Evolutionary conservation across 805 yeast genomes (phyloP), one percentile per base, ranked within the genome.

Genomic region (Candida fluviatilis): DNA sequence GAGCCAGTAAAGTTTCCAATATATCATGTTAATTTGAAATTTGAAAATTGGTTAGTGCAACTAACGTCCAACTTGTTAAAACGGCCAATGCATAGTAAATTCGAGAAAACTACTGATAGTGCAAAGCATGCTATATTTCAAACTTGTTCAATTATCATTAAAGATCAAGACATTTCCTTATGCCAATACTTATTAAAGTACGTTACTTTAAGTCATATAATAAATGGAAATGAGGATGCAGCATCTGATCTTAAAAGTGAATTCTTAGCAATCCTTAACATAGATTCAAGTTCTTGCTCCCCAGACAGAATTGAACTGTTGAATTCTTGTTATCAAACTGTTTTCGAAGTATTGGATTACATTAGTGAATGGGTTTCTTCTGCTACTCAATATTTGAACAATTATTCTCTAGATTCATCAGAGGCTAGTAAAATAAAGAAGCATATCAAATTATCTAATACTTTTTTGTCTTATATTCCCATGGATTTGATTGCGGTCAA

Each of bases 341-440:
- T 89, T 0, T 88, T 93, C 50, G 78, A 80, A 29, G 78, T 90
- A 3, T 62, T 90, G 18, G 98, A 93, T 51, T 88, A 89, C 52
- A 77, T 89, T 45, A 77, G 81, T 41, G 87, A 84, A 48, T 89
- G 96, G 95, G 52, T 56, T n/a, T 63, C 73, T 1, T 52, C 62
- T 7, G 65, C 69, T 2, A 58, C 65, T 1, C 64, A 65, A 31
- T 48, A 49, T 35, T 37, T 60, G 19, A 54, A 62, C 31, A 60
- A 57, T n/a, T 37, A 46, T 15, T 35, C 40, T 11, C 30, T 57
- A 14, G 36, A 51, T 6, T 50, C 48, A 21, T 25, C 47, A 1
- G 62, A 54, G 2, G 38, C 48, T n/a, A 30, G 40, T 13, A 40
- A 47, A 27, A 17, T 52, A 48, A 63, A 52, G 31, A 64, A 55